A percentile compares a stretch with the other conserved stretches of the same genome.
These are phyloP conservation scores for Reticulascus tulasneorum DNA, from an alignment of 2,329 filamentous ascomycete species.

Conservation along the genomic window DNA sequence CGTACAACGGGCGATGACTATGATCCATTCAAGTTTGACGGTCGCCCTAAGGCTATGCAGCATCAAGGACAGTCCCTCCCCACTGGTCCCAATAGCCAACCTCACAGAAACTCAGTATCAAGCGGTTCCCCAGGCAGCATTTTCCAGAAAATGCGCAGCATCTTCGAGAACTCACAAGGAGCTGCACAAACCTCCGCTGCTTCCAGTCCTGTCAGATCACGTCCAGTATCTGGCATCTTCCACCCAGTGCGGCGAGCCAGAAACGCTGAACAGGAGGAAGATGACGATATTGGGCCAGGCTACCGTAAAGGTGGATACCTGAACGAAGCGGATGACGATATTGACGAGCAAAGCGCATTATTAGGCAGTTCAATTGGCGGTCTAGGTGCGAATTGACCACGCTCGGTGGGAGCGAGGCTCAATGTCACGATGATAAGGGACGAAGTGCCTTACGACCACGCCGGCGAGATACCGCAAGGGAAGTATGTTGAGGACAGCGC, in stretches of 20 bases:
- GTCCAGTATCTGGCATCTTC: conserved; percentile 20
- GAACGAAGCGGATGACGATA: conserved; percentile 15
- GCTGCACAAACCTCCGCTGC: conserved; percentile 3
- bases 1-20: conserved; percentile 15
- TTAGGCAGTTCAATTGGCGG: conserved; percentile 17
- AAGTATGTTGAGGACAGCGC: conserved; percentile 7
- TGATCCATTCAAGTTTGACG: conserved; percentile 20
- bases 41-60: conserved; percentile 6
- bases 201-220: conserved; percentile 18
- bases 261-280: conserved; percentile 12
- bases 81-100: conserved; percentile 4
- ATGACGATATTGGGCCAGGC: conserved; percentile 9
- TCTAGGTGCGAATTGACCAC: conserved; percentile 30
- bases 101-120: conserved; percentile 3
- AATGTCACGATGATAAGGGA: conserved; percentile 8
- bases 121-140: conserved; percentile 22
- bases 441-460: conserved; percentile 9
- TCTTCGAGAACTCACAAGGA: conserved; percentile 29
- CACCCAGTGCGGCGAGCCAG: conserved; percentile 10
- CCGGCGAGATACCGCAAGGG: neutral
- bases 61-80: conserved; percentile 1
- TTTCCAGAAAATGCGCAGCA: conserved; percentile 36
- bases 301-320: conserved; percentile 11
- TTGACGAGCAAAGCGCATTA: conserved; percentile 26
- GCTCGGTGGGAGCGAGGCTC: conserved; percentile 25